Base-by-base conservation (phyloP, 352 stramenopile genomes). In the Elongisporangium undulatum region DNA sequence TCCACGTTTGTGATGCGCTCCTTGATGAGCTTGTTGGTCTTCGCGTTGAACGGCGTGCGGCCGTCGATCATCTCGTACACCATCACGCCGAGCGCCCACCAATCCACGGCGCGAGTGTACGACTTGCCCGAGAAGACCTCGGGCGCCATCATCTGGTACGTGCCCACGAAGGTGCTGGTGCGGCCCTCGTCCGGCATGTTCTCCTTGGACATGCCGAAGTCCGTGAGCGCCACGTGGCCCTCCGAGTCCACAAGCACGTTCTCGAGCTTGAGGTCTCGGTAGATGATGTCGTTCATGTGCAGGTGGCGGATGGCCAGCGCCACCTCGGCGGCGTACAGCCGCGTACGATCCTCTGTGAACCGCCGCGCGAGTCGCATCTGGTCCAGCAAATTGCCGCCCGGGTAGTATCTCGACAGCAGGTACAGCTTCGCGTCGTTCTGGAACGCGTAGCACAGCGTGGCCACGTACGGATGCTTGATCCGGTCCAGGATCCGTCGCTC, bases 121-220 rank as follows among this genome's bases (percentile, higher is more conserved):
- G 79, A 82, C 66, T 95, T 90, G 59, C 85, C 85, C 22, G 70
- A 77, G 20, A 98, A 87, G 20, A 98, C 74, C 59, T 98, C 92
- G 6, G 92, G 92, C 12, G 92, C 89, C 75, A 98, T 94, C 75
- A 96, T 96, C 69, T 98, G 84, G 66, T 94, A 94, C 57, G 91
- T 98, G 23, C 92, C 92, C 21, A 96, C 92, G 61, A 98, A 96
- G 13, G 92, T 97, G 6, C 72, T 83, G 49, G 90, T 96, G 41
- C 89, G 77, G 17, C 79, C 73, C 48, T 76, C 61, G 23, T 79
- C 75, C n/a, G 71, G 89, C 71, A 99, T 98, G 54, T 98, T 97
- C 64, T 99, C 97, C 71, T 99, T 99, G 9, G 90, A 97, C 69
- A 99, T 93, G n/a, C 97, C 97, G 76, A 99, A 99, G 75, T 99